Evolutionary conservation across 2,329 filamentous ascomycete genomes (phyloP), one percentile per base, ranked within the genome.

Genomic region (Ascochyta clinopodiicola): DNA sequence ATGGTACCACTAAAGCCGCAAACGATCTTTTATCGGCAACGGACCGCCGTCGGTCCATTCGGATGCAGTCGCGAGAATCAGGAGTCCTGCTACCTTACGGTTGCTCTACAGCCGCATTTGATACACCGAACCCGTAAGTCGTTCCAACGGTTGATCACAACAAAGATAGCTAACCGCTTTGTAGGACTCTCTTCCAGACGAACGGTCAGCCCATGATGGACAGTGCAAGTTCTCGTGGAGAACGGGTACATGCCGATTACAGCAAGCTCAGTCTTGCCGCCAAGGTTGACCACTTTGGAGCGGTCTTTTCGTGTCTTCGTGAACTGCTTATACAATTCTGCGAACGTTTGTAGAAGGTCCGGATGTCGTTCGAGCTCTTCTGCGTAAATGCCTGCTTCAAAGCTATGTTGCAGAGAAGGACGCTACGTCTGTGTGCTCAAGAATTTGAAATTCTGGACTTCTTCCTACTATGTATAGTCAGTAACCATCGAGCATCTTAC

Each of bases 11-110:
- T 62, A 75, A 46, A 35, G 56, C 1, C 63, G 72, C 10, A 24
- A 3, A 2, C 70, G 72, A 5, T 15, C 46, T 1, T 76, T 75
- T 51, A 47, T 72, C 5, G 19, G n/a, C 21, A 21, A 36, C 19
- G 36, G 13, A 6, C 4, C 35, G 2, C 46, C 34, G 2, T 12
- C 34, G 34, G 17, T 31, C 17, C 6, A 27, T 3, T 57, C 44
- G 50, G 6, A 22, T 55, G 10, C 68, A 67, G 31, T 80, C 78
- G 52, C 69, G 74, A 13, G 29, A 63, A 19, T 69, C 79, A 32
- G 79, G 79, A 0, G 57, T 80, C 3, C 56, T 81, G 2, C 58
- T 80, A 4, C 79, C 78, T 1, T 80, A 78, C 64, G 76, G 76
- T 1, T 29, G 51, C 2, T 70, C 72, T 4, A 52, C 61, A 3